phyloP scores from a whole-genome alignment of 768 basidiomycete species.

The Kwoniella sp. region DNA sequence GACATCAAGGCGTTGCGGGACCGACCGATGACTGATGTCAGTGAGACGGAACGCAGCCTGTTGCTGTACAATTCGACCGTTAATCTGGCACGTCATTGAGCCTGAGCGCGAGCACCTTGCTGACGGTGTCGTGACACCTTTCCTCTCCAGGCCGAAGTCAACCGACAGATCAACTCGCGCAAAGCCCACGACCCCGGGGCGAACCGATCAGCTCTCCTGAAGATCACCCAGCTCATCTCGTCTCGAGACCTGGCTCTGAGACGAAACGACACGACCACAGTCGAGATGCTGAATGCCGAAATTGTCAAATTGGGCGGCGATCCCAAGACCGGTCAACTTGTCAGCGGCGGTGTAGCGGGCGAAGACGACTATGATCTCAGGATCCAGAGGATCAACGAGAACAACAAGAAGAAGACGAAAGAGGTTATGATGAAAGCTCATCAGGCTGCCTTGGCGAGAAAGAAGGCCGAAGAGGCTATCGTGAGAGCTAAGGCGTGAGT shows the following conservation, averaged over 20 bases:
- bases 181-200: conserved; percentile 32
- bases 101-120: neutral
- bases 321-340: conserved; percentile 39
- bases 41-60: conserved; percentile 20
- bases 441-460: conserved; percentile 60
- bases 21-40: conserved; percentile 78
- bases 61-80: no score
- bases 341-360: conserved; percentile 35
- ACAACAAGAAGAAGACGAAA: conserved; percentile 80
- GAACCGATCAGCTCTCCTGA: conserved; percentile 42
- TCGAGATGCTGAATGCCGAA: conserved; percentile 66
- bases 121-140: no score
- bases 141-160: conserved; percentile 72
- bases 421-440: conserved; percentile 60
- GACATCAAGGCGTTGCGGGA: conserved; percentile 65
- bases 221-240: conserved; percentile 62
- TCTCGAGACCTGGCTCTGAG: conserved; percentile 73
- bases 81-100: neutral
- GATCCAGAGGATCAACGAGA: conserved; percentile 81
- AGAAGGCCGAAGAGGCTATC: conserved; percentile 74
- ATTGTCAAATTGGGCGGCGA: conserved; percentile 63
- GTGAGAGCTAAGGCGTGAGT: conserved; percentile 63
- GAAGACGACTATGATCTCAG: conserved; percentile 59
- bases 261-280: conserved; percentile 70
- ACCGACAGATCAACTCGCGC: conserved; percentile 70